Conservation (phyloP, 129 eudicot genomes). For the Ambrosia trifida region DNA sequence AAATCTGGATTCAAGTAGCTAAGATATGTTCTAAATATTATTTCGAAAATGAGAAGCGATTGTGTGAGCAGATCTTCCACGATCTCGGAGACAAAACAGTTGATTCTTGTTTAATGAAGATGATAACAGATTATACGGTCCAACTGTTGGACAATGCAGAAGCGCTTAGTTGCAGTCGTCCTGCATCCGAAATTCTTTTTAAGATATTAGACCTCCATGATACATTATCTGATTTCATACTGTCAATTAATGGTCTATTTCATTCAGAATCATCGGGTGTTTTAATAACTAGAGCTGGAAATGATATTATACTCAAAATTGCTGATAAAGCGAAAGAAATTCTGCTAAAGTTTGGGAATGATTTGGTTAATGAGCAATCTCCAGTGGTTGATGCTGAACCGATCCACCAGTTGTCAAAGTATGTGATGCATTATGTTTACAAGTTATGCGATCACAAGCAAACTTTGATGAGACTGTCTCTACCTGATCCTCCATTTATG, state of each 20-base stretch:
- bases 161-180: constrained; percentile 26
- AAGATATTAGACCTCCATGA: constrained; percentile 24
- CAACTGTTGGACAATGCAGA: constrained; percentile 31
- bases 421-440: constrained; percentile 29
- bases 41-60: constrained; percentile 28
- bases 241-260: constrained; percentile 24
- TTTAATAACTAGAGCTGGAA: constrained; percentile 1
- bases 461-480: constrained; percentile 19
- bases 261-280: background rate
- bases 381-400: constrained; percentile 4
- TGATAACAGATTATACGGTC: constrained; percentile 25
- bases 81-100: background rate
- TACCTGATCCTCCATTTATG: no score
- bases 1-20: constrained; percentile 24
- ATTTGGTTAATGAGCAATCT: constrained; percentile 27
- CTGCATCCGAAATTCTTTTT: constrained; percentile 24
- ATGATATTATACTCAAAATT: constrained; percentile 1
- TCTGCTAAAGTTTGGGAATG: constrained; percentile 27
- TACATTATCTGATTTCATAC: constrained; percentile 20
- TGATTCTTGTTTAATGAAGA: constrained; percentile 29
- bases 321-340: constrained; percentile 18
- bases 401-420: constrained; percentile 25
- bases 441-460: constrained; percentile 16
- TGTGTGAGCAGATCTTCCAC: constrained; percentile 16
- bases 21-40: background rate